Evolutionary conservation across 2,329 filamentous ascomycete genomes (phyloP), one percentile per base, ranked within the genome.

Genomic region (Talaromyces pinophilus): DNA sequence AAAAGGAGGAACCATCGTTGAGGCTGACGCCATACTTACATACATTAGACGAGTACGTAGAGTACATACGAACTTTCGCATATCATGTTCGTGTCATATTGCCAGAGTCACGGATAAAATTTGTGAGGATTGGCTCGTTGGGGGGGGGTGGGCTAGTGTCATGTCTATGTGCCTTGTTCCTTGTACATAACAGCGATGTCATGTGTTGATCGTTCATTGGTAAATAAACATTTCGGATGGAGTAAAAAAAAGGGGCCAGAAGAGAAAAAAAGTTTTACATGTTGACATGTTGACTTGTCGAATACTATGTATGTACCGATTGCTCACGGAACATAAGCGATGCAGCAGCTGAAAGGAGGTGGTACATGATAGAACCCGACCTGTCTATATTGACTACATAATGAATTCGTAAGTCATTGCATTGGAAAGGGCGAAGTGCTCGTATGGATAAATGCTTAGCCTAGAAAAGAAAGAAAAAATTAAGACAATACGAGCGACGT

Each of bases 161-260:
- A 55, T 13, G 28, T 44, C 19, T 28, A 25, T 40, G 35, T 44
- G 46, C 28, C 57, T 60, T 46, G 57, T 60, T 46, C 57, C 62
- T 28, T 63, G 62, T 42, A 40, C 33, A 52, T 19, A 22, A 10
- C 15, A 13, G 15, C 57, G n/a, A 50, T 38, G 62, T 30, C 40
- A 64, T 64, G 62, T 64, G 62, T 59, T 57, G 40, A 15, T 30
- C 28, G 40, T 33, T 64, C 22, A 64, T 64, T 64, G 62, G 62
- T 38, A 19, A 15, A 22, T 4, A 22, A 22, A 8, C n/a, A 19
- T 1, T 33, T 6, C 25, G 5, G 10, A 10, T 38, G 48, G 59
- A 10, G 17, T 19, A 15, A 52, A 19, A 62, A 40, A 62, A 22
- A n/a, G 50, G 54, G 54, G 19, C 33, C 54, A 57, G 33, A 40